Conservation (phyloP, 2,329 filamentous ascomycete genomes). For the Fusarium beomiforme region DNA sequence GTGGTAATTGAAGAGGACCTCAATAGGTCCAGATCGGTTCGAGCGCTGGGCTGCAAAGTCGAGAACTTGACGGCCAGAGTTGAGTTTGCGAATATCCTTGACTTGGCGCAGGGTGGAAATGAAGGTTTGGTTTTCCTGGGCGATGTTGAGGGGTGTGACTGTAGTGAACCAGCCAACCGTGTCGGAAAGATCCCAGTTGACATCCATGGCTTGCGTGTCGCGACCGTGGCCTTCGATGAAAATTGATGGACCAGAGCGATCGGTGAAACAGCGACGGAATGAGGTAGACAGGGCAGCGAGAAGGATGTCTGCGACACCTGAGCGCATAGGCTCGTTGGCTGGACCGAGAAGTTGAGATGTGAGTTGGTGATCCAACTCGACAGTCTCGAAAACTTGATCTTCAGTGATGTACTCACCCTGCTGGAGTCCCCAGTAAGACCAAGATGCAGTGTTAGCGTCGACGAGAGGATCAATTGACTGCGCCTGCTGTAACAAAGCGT, state of each 20-base stretch:
- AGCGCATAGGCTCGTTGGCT: not conserved
- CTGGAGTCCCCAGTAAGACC: not conserved
- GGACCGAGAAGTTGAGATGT: not conserved
- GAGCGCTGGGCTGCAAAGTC: not conserved
- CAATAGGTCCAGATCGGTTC: not conserved
- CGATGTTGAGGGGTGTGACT: not conserved
- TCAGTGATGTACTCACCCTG: not conserved
- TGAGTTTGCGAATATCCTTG: not conserved
- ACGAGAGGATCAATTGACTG: fast-evolving
- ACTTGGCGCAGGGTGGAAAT: not conserved
- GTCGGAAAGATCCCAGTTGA: not conserved
- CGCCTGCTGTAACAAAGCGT: not conserved
- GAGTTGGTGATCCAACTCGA: not conserved
- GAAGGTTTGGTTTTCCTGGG: fast-evolving
- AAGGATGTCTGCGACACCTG: not conserved
- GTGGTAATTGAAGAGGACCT: not conserved
- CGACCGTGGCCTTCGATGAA: not conserved
- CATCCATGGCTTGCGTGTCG: not conserved
- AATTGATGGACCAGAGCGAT: not conserved
- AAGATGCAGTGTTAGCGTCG: fast-evolving
- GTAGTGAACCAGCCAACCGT: not conserved
- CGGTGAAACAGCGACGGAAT: not conserved
- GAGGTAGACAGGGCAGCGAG: not conserved
- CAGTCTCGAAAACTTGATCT: not conserved
- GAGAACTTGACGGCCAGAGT: not conserved